Conservation (phyloP, 495 filamentous ascomycete species). For the Xylaria acuta region DNA sequence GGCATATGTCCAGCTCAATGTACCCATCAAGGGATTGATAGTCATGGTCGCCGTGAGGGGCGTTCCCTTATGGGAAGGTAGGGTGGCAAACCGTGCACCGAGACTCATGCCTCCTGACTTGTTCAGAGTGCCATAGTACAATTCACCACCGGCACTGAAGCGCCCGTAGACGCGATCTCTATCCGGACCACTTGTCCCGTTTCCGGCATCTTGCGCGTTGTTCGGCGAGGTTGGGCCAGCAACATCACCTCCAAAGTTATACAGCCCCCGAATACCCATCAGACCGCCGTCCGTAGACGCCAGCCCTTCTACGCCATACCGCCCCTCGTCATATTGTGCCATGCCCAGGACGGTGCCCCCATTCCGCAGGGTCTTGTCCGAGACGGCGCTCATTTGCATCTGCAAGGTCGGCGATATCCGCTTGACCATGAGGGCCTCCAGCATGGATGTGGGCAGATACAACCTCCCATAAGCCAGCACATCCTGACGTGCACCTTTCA, state of each 20-base stretch:
- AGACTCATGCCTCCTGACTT: slow-evolving; percentile 80
- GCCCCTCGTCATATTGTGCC: slow-evolving; percentile 85
- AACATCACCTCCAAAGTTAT: slow-evolving; percentile 91
- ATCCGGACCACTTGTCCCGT: slow-evolving; percentile 39
- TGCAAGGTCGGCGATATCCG: slow-evolving; percentile 81
- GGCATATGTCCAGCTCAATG: slow-evolving; percentile 86
- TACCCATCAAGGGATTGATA: slow-evolving; percentile 91
- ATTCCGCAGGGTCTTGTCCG: slow-evolving; percentile 73
- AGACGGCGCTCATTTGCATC: slow-evolving; percentile 81
- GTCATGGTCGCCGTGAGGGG: slow-evolving; percentile 93
- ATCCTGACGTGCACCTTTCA: slow-evolving; percentile 41
- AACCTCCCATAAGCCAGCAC: slow-evolving; percentile 87
- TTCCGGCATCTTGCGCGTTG: slow-evolving; percentile 29
- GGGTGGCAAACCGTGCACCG: slow-evolving; percentile 87
- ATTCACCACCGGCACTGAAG: slow-evolving; percentile 85
- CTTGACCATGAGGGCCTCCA: slow-evolving; percentile 87
- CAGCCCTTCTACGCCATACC: slow-evolving; percentile 88
- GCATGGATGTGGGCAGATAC: slow-evolving; percentile 80
- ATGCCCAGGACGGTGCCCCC: slow-evolving; percentile 79
- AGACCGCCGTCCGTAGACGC: slow-evolving; percentile 92
- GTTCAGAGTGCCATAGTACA: slow-evolving; percentile 93
- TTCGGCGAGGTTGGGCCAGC: slow-evolving; percentile 33
- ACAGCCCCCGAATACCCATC: slow-evolving; percentile 84
- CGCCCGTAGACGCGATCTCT: slow-evolving; percentile 63
- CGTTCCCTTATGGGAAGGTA: slow-evolving; percentile 82